A percentile compares a stretch with the other conserved stretches of the same genome.
Conservation (phyloP, 257 asterid genomes). For the Lithospermum erythrorhizon region DNA sequence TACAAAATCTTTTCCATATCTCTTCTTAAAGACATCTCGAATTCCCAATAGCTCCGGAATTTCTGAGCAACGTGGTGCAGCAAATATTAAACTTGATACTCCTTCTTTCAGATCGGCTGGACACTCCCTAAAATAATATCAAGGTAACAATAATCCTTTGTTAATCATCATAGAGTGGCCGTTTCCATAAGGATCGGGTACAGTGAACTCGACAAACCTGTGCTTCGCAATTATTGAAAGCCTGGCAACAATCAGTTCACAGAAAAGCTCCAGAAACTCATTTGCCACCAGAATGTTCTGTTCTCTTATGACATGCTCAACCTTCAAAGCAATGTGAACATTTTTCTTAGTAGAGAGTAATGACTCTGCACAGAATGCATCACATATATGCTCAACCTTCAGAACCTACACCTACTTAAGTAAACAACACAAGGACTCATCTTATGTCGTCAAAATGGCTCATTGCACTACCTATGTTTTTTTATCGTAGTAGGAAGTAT, state of each 20-base stretch:
- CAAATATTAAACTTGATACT: slow-evolving; percentile 76
- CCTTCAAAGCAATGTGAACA: slow-evolving; percentile 24
- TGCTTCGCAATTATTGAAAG: slow-evolving; percentile 77
- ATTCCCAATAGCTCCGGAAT: slow-evolving; percentile 73
- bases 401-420: too few species aligned
- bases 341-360: neutral
- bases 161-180: slow-evolving; percentile 4
- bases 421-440: too few species aligned
- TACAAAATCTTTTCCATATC: slow-evolving; percentile 88
- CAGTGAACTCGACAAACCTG: slow-evolving; percentile 28
- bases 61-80: slow-evolving; percentile 95
- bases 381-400: too few species aligned
- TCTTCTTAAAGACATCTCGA: slow-evolving; percentile 64
- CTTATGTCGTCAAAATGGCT: too few species aligned
- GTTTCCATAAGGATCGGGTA: neutral
- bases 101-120: slow-evolving; percentile 97
- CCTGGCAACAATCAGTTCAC: slow-evolving; percentile 78
- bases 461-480: neutral
- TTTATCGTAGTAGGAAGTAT: too few species aligned
- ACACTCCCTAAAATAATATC: slow-evolving; percentile 53
- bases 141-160: slow-evolving; percentile 5
- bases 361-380: too few species aligned
- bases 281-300: slow-evolving; percentile 89
- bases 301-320: slow-evolving; percentile 90
- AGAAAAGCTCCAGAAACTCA: slow-evolving; percentile 89